phyloP scores from a whole-genome alignment of 768 basidiomycete genomes.

The Podaxis sp. region DNA sequence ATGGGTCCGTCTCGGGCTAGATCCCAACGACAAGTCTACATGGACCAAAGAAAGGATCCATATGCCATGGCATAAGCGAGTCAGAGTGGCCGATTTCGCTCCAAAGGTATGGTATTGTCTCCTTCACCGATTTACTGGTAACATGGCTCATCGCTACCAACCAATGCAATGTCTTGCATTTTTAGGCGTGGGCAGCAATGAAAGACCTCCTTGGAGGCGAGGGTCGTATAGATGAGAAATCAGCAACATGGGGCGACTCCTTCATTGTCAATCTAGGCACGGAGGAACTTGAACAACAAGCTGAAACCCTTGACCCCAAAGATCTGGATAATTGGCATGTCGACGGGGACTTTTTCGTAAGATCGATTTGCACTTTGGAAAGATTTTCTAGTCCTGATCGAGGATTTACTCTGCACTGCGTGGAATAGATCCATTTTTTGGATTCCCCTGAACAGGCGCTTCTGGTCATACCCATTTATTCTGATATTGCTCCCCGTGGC shows the following conservation, averaged over 20 bases:
- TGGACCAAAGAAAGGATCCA: constrained; percentile 50
- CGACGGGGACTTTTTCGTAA: constrained; percentile 54
- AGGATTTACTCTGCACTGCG: neutral
- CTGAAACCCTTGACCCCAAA: constrained; percentile 28
- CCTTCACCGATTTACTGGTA: neutral
- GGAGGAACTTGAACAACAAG: constrained; percentile 31
- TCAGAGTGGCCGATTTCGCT: constrained; percentile 42
- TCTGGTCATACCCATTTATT: constrained; percentile 57
- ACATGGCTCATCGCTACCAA: constrained; percentile 28
- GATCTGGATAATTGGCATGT: constrained; percentile 63
- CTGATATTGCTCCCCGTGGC: constrained; percentile 48
- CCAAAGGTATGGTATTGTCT: constrained; percentile 35
- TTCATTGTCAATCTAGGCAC: constrained; percentile 62
- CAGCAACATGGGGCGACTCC: constrained; percentile 49
- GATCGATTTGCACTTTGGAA: constrained; percentile 9
- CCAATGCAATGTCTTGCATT: neutral
- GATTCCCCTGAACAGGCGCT: constrained; percentile 65
- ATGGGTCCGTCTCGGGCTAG: constrained; percentile 48
- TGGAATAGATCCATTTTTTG: constrained; percentile 48
- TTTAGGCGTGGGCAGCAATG: constrained; percentile 56
- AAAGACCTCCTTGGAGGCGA: constrained; percentile 57
- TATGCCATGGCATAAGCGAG: constrained; percentile 49
- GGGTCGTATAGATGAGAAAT: constrained; percentile 48
- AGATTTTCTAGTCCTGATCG: neutral
- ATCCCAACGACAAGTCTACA: constrained; percentile 50